Conservation (phyloP, 2,329 filamentous ascomycete genomes). For the Harringtonia aguacate region DNA sequence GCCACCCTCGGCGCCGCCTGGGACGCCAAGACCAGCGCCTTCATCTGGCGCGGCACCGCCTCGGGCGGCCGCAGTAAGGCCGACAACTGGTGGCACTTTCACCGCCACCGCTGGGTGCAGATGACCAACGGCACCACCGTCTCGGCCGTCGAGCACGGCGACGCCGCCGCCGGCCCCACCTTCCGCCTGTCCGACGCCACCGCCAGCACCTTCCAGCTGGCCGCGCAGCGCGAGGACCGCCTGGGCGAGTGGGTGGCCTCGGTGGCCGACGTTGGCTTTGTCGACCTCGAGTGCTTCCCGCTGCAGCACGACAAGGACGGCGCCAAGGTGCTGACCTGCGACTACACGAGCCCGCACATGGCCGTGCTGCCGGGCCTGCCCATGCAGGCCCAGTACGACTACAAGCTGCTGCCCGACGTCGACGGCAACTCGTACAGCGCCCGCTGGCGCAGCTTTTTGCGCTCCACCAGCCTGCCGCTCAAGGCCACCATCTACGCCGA, state of each 20-base stretch:
- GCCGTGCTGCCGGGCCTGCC: conserved; percentile 20
- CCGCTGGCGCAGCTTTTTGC: conserved; percentile 50
- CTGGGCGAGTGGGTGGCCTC: conserved; percentile 30
- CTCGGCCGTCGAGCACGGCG: conserved; percentile 29
- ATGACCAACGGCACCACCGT: conserved; percentile 56
- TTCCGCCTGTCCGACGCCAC: conserved; percentile 33
- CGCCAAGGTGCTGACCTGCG: conserved; percentile 19
- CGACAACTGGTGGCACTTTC: conserved; percentile 57
- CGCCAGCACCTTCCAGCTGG: conserved; percentile 27
- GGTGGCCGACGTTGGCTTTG: conserved; percentile 33
- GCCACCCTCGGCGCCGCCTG: conserved; percentile 42
- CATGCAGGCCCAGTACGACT: conserved; percentile 37
- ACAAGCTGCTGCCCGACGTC: conserved; percentile 58
- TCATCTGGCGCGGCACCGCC: conserved; percentile 55
- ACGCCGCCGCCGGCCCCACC: conserved; percentile 25
- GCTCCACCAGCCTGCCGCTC: conserved; percentile 54
- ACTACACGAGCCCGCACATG: conserved; percentile 26
- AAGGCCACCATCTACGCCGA: conserved; percentile 64
- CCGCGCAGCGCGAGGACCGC: conserved; percentile 16
- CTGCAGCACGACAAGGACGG: conserved; percentile 9
- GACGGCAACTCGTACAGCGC: conserved; percentile 57
- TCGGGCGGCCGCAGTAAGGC: conserved; percentile 42
- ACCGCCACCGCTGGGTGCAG: conserved; percentile 57
- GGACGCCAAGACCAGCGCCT: conserved; percentile 42
- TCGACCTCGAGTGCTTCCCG: conserved; percentile 25